A percentile compares a stretch with the other conserved stretches of the same genome.
These are phyloP conservation scores for Leptographium wingfieldii DNA, from an alignment of 2,329 filamentous ascomycete genomes.

Conservation along the genomic window DNA sequence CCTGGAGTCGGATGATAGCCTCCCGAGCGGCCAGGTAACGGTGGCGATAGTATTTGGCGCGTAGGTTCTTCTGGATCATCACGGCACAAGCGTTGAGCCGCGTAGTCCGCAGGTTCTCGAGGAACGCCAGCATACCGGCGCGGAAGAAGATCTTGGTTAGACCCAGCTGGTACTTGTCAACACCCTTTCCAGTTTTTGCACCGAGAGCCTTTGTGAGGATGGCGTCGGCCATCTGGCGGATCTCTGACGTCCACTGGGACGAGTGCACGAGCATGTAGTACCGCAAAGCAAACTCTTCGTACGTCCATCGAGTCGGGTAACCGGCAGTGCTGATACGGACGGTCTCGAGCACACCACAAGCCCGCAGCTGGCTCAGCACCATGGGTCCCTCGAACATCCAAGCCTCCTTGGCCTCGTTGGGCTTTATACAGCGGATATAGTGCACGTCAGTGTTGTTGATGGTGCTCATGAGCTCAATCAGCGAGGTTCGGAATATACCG, in stretches of 20 bases:
- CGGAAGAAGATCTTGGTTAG: slow-evolving; percentile 99
- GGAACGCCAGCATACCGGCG: slow-evolving; percentile 94
- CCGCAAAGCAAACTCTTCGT: slow-evolving; percentile 91
- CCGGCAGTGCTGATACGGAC: slow-evolving; percentile 95
- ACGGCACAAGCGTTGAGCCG: slow-evolving; percentile 88
- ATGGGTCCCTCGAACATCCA: slow-evolving; percentile 99
- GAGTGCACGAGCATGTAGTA: slow-evolving; percentile 98
- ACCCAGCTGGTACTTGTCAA: slow-evolving; percentile 95
- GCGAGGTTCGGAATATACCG: slow-evolving; percentile 95
- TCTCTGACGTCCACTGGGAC: slow-evolving; percentile 81
- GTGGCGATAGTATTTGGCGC: slow-evolving; percentile 86
- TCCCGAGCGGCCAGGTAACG: slow-evolving; percentile 79
- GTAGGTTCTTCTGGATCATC: slow-evolving; percentile 97
- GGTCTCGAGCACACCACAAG: slow-evolving; percentile 97
- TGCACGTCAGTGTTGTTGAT: slow-evolving; percentile 98
- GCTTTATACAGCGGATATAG: slow-evolving; percentile 98
- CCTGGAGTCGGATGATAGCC: slow-evolving; percentile 69
- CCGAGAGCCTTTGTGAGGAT: slow-evolving; percentile 84
- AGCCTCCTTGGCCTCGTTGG: slow-evolving; percentile 88
- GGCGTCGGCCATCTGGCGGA: slow-evolving; percentile 83
- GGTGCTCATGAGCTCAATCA: slow-evolving; percentile 95
- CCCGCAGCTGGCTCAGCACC: slow-evolving; percentile 92
- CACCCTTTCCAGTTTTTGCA: slow-evolving; percentile 56
- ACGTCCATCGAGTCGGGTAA: slow-evolving; percentile 96
- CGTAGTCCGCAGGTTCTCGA: slow-evolving; percentile 85